Percentiles rank a stretch among this genome's conserved stretches.
phyloP scores from a whole-genome alignment of 352 stramenopile genomes.

The Aphanomyces invadans region DNA sequence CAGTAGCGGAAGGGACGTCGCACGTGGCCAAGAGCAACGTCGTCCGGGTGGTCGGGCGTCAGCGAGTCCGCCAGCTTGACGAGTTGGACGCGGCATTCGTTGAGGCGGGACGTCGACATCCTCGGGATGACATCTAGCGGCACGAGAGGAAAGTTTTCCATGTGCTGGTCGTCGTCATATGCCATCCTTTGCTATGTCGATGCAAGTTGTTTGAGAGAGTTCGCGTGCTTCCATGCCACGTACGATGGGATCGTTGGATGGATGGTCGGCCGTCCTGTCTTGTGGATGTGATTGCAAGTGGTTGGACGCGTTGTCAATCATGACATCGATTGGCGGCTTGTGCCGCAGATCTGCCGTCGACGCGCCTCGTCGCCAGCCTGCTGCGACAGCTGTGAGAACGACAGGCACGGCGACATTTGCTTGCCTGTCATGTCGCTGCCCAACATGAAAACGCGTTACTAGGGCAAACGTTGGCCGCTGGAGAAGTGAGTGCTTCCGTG shows the following conservation, averaged over 20 bases:
- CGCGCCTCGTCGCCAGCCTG: too few relatives aligned
- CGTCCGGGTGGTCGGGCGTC: slow-evolving; percentile 30
- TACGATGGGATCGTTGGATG: too few relatives aligned
- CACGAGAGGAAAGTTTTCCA: slow-evolving; percentile 62
- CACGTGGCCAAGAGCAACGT: slow-evolving; percentile 36
- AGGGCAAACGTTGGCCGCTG: too few relatives aligned
- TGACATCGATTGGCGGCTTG: neutral
- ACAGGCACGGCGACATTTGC: too few relatives aligned
- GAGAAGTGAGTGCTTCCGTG: too few relatives aligned
- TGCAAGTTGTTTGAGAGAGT: slow-evolving; percentile 8
- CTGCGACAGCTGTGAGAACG: neutral
- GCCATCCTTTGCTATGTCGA: neutral
- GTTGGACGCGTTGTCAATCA: slow-evolving; percentile 11
- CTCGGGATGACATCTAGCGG: slow-evolving; percentile 46
- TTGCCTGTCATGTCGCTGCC: too few relatives aligned
- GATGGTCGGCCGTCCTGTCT: neutral
- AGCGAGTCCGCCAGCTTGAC: slow-evolving; percentile 37
- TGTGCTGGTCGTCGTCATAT: slow-evolving; percentile 32
- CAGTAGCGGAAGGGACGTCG: neutral
- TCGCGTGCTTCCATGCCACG: too few relatives aligned
- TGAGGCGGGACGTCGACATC: slow-evolving; percentile 37
- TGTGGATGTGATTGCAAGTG: neutral
- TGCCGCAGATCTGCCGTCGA: too few relatives aligned
- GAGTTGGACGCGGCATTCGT: slow-evolving; percentile 37
- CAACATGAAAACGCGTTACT: too few relatives aligned